A percentile compares a stretch with the other conserved stretches of the same genome.
Conservation (phyloP, 495 filamentous ascomycete genomes). For the Filosporella fistucella region DNA sequence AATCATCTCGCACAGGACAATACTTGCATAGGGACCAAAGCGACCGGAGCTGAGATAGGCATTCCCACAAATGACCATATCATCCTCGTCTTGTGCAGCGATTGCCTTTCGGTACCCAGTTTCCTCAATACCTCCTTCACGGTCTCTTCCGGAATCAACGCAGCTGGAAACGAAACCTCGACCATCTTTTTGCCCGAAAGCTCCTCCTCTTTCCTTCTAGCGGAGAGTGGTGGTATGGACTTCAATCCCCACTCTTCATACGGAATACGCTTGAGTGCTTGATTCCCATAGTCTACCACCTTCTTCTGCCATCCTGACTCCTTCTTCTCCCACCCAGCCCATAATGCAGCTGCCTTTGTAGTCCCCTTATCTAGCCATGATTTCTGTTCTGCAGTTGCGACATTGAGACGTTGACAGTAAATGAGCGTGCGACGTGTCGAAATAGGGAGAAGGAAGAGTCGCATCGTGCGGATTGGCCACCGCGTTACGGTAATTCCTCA, state of each 20-base stretch:
- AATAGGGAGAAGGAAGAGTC: slow-evolving; percentile 91
- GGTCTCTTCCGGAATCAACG: slow-evolving; percentile 56
- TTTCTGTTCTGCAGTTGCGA: slow-evolving; percentile 37
- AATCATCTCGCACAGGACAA: background rate
- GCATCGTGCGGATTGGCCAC: slow-evolving; percentile 50
- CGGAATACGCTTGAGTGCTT: slow-evolving; percentile 77
- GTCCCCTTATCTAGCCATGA: slow-evolving; percentile 61
- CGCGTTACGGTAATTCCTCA: background rate
- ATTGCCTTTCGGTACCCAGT: slow-evolving; percentile 74
- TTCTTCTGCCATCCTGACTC: slow-evolving; percentile 83
- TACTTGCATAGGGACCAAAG: slow-evolving; percentile 77
- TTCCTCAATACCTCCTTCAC: slow-evolving; percentile 55
- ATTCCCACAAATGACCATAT: slow-evolving; percentile 76
- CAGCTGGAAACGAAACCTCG: slow-evolving; percentile 72
- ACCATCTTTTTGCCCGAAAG: slow-evolving; percentile 60
- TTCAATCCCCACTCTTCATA: slow-evolving; percentile 98
- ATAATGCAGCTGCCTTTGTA: slow-evolving; percentile 64
- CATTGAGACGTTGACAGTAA: slow-evolving; percentile 75
- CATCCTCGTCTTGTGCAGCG: slow-evolving; percentile 69
- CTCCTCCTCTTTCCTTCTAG: slow-evolving; percentile 57
- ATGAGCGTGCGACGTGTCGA: slow-evolving; percentile 87
- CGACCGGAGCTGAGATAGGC: slow-evolving; percentile 80
- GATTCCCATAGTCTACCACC: slow-evolving; percentile 82
- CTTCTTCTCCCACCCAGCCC: slow-evolving; percentile 80
- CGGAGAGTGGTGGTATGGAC: slow-evolving; percentile 80